These are phyloP conservation scores for Falciphora oryzae DNA, from an alignment of 2,329 filamentous ascomycete genomes.

Conservation along the genomic window DNA sequence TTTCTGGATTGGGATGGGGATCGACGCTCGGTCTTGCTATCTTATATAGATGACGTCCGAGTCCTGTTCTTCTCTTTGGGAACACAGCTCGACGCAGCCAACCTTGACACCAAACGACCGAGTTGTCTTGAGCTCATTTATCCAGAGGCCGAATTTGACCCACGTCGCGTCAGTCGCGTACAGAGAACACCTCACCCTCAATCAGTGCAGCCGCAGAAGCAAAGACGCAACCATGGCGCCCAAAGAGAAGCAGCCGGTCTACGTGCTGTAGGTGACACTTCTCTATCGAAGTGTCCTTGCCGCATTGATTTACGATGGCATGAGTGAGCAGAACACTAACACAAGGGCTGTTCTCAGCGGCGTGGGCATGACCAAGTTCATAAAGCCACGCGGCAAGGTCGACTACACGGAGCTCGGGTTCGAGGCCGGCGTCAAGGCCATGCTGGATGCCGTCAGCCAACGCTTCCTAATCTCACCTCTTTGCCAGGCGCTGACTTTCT, in stretches of 20 bases:
- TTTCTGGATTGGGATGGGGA: background rate
- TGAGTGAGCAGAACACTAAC: background rate
- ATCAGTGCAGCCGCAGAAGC: background rate
- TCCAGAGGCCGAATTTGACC: too few relatives aligned
- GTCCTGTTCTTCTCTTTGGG: background rate
- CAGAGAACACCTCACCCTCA: background rate
- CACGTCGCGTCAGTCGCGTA: background rate
- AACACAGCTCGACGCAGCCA: too few relatives aligned
- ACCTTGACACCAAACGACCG: too few relatives aligned
- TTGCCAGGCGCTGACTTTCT: background rate
- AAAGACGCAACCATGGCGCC: constrained; percentile 35
- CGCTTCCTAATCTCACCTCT: too few relatives aligned
- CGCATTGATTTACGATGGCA: too few relatives aligned
- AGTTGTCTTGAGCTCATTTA: too few relatives aligned
- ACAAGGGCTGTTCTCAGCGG: constrained; percentile 35
- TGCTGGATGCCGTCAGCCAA: constrained; percentile 58
- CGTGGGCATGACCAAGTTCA: constrained; percentile 99
- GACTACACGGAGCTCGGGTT: constrained; percentile 94
- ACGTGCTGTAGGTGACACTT: constrained; percentile 56
- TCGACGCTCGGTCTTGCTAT: background rate
- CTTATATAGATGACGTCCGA: background rate
- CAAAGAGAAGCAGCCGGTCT: constrained; percentile 52
- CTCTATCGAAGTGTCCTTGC: too few relatives aligned
- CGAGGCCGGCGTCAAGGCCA: constrained; percentile 84
- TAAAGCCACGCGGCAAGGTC: constrained; percentile 90